These are phyloP conservation scores for Venturiaceae sp. DNA, from an alignment of 2,329 filamentous ascomycete species.

Conservation along the genomic window DNA sequence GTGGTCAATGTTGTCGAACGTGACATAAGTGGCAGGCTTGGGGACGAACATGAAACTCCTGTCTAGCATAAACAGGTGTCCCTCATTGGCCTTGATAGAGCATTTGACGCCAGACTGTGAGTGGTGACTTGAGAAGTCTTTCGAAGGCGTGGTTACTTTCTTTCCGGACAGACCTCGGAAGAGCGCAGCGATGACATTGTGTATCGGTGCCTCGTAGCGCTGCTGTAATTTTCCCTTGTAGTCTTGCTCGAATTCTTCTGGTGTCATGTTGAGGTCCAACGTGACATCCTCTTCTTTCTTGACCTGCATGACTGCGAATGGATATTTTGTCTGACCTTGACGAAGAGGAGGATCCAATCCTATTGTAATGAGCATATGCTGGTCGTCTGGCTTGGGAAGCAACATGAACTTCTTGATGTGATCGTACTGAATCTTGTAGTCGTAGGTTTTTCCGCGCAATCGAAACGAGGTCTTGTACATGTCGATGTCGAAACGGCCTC, in stretches of 20 bases:
- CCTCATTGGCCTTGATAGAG: conserved; percentile 99
- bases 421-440: conserved; percentile 99
- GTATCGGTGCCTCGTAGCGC: conserved; percentile 88
- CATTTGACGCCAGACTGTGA: conserved; percentile 95
- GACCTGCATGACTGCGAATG: conserved; percentile 98
- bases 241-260: conserved; percentile 71
- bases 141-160: conserved; percentile 87
- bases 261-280: conserved; percentile 91
- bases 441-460: conserved; percentile 95
- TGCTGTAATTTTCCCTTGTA: conserved; percentile 84
- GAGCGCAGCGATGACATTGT: conserved; percentile 88
- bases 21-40: conserved; percentile 94
- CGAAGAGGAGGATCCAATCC: conserved; percentile 90
- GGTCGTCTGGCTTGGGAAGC: conserved; percentile 94
- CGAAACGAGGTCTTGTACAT: conserved; percentile 99
- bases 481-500: conserved; percentile 98
- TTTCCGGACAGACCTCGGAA: conserved; percentile 92
- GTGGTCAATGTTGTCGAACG: conserved; percentile 83
- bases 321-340: conserved; percentile 95
- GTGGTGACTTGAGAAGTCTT: conserved; percentile 90
- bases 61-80: conserved; percentile 92
- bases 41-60: conserved; percentile 99
- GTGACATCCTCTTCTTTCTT: conserved; percentile 97
- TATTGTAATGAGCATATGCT: conserved; percentile 89
- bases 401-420: conserved; percentile 98